Conservation (phyloP, 139 green algal species). For the Dunaliella primolecta region DNA sequence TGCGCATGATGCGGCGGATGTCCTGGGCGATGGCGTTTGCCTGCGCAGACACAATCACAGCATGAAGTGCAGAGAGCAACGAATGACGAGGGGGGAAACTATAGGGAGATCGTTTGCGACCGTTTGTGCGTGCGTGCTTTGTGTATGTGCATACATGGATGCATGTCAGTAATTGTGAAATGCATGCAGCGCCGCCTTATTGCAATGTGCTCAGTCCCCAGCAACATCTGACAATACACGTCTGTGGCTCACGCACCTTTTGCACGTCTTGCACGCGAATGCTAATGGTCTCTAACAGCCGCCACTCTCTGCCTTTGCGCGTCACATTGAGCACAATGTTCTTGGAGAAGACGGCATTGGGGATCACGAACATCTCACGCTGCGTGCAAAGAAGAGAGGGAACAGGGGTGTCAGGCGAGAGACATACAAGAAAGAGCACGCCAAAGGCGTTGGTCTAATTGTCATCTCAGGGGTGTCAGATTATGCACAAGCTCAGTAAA, state of each 20-base stretch:
- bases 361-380: slow-evolving; percentile 60
- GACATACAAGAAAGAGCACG: too few species aligned
- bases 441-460: too few species aligned
- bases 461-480: too few species aligned
- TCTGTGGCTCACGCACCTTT: too few species aligned
- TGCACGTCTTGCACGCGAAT: slow-evolving; percentile 61
- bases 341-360: slow-evolving; percentile 78
- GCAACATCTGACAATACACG: too few species aligned
- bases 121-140: neutral
- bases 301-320: slow-evolving; percentile 81
- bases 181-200: neutral
- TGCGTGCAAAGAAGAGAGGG: too few species aligned
- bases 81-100: too few species aligned
- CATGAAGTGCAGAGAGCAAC: too few species aligned
- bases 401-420: too few species aligned
- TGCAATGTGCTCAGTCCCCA: too few species aligned
- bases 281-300: slow-evolving; percentile 81
- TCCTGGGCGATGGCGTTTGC: slow-evolving; percentile 55
- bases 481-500: too few species aligned
- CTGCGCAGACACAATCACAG: slow-evolving; percentile 17
- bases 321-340: slow-evolving; percentile 91
- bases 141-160: neutral
- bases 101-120: too few species aligned
- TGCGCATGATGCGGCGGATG: slow-evolving; percentile 73
- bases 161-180: neutral